These are phyloP conservation scores for Glarea lozoyensis DNA, from an alignment of 495 filamentous ascomycete species.

Conservation along the genomic window DNA sequence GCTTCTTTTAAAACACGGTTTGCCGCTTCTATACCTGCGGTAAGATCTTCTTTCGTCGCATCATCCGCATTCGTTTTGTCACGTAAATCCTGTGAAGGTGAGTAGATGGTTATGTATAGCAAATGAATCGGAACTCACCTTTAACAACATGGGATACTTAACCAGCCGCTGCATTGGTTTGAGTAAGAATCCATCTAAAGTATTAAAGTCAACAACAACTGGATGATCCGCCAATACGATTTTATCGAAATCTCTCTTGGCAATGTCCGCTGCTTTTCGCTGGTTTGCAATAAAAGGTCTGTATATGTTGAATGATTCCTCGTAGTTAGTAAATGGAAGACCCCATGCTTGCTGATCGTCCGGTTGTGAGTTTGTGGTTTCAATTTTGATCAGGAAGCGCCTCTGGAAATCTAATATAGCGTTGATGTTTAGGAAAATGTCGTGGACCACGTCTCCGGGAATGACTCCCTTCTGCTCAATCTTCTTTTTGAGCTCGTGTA, in stretches of 20 bases:
- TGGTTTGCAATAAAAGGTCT: conserved; percentile 97
- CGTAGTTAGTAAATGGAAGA: conserved; percentile 62
- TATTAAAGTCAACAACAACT: conserved; percentile 49
- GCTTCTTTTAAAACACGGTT: conserved; percentile 70
- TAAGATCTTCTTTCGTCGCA: conserved; percentile 57
- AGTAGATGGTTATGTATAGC: conserved; percentile 6
- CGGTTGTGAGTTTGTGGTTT: conserved; percentile 82
- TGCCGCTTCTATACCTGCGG: conserved; percentile 63
- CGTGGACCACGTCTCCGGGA: conserved; percentile 82
- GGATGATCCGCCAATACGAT: conserved; percentile 43
- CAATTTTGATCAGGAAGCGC: conserved; percentile 86
- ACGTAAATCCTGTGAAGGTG: conserved; percentile 59
- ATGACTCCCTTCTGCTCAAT: conserved; percentile 81
- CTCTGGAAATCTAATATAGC: conserved; percentile 90
- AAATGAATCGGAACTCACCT: conserved; percentile 44
- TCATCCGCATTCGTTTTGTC: conserved; percentile 69
- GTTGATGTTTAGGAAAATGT: conserved; percentile 95
- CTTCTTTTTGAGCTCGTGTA: conserved; percentile 86
- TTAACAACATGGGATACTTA: conserved; percentile 86
- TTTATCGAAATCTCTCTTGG: conserved; percentile 54
- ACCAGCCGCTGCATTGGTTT: conserved; percentile 94
- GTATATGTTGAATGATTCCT: conserved; percentile 80
- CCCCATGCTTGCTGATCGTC: conserved; percentile 85
- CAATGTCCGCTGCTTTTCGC: conserved; percentile 54
- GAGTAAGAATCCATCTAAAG: conserved; percentile 79